Base-by-base conservation (phyloP, 495 filamentous ascomycete genomes). In the Neurospora tetrasperma region DNA sequence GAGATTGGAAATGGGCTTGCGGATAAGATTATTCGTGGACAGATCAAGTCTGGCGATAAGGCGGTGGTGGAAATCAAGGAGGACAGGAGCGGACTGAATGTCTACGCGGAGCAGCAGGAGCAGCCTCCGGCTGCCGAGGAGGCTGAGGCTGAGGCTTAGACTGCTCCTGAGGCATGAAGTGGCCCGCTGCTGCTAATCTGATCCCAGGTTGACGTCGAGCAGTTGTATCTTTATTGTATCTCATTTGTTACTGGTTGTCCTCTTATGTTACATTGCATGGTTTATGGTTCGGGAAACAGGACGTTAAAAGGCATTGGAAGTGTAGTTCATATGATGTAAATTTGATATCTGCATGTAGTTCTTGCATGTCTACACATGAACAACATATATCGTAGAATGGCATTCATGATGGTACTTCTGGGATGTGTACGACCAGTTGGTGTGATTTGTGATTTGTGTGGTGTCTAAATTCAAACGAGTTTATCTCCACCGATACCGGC, bases 1-100 rank as follows among this genome's bases (percentile, higher is more conserved):
- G 86, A 96, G 80, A 90, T 99, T 73, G 92, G 93, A 69, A 97
- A 97, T 83, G 86, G 88, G 6, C 85, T 98, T 39, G 96, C 96
- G 0, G 94, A 96, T 75, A 91, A 90, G 84, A 94, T 99, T 75
- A 97, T 98, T 72, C 86, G 93, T 44, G 96, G 96, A 12, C 86
- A 94, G 79, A 82, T 98, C 43, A 90, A 89, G 79, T 86, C 80
- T 42, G 95, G 93, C 2, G 91, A 97, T 74, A 84, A 82, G 7
- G 94, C 92, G 18, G 83, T 83, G 44, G 92, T 96, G 5, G 84
- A 82, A 43, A 84, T 97, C 44, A 90, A 87, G 70, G 83, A 85
- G 31, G 86, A 85, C 48, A 83, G 84, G 43, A 80, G 83, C 20
- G 86, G 85, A 7, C 72, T 93, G 73, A 83, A 84, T 10, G 80